Conservation (phyloP, 495 filamentous ascomycete species). For the Aspergillus affinis region DNA sequence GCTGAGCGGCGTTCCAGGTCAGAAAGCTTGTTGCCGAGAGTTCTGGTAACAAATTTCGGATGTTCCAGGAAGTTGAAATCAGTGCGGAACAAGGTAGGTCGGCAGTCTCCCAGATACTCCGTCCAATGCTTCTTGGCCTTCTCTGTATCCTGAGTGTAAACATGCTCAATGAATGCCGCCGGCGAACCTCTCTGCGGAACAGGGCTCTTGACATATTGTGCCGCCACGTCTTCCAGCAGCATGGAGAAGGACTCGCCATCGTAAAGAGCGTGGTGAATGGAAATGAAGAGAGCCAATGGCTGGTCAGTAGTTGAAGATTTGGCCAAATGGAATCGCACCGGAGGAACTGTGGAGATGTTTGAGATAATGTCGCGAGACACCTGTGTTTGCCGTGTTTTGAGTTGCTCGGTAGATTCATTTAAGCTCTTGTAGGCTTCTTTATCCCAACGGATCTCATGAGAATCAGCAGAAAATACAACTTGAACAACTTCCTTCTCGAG, state of each 20-base stretch:
- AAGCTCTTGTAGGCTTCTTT: constrained; percentile 16
- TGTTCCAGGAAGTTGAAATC: constrained; percentile 9
- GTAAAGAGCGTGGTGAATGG: constrained; percentile 70
- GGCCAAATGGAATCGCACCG: constrained; percentile 26
- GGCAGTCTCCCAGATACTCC: constrained; percentile 46
- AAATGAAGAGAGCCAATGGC: constrained; percentile 25
- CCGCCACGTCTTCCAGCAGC: constrained; percentile 56
- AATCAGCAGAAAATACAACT: constrained; percentile 44
- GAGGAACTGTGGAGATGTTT: constrained; percentile 25
- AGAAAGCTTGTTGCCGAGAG: constrained; percentile 22
- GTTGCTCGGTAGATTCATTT: constrained; percentile 15
- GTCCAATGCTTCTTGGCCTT: constrained; percentile 69
- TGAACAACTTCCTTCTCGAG: constrained; percentile 62
- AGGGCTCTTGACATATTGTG: constrained; percentile 29
- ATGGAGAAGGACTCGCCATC: constrained; percentile 77
- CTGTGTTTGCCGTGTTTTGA: constrained; percentile 11
- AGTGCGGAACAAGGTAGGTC: constrained; percentile 31
- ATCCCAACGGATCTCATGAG: constrained; percentile 21
- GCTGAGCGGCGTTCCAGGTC: constrained; percentile 27
- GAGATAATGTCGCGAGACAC: constrained; percentile 26
- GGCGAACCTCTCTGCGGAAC: constrained; percentile 24
- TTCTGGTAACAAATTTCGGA: constrained; percentile 19
- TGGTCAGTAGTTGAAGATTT: constrained; percentile 12
- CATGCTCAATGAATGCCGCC: constrained; percentile 40
- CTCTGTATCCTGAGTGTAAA: constrained; percentile 45